Base-by-base conservation (phyloP, 106 monocot species). In the Phalaenopsis aphrodite region DNA sequence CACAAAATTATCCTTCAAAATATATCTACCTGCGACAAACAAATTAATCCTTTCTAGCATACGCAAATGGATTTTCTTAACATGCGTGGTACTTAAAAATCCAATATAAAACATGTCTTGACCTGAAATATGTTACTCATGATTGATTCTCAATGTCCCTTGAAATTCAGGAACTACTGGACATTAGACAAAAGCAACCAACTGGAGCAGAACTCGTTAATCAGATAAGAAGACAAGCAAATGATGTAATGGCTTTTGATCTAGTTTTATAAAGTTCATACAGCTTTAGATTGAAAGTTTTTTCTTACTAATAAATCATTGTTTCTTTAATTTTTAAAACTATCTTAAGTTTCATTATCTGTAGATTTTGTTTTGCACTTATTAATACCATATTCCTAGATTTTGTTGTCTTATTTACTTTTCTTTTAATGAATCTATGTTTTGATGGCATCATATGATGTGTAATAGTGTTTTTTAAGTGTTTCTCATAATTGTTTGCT, bases 221-320 rank as follows among this genome's bases (percentile, higher is more conserved):
- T 74, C 89, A 99, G 74, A 88, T 99, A 76, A 77, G 86, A 81
- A 89, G 75, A 83, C 99, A 99, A 87, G 93, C 93, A 78, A 88
- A 93, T 85, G 91, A 95, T 79, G 99, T 99, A 78, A 55, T 16
- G 21, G 56, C 79, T 64, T 49, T 49, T 42, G 1, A 42, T 18
- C 11, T 76, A 49, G 30, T 76, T 45, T 76, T 74, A 43, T 45
- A 45, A 18, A 19, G 16, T 42, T 74, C n/a, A 43, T 74, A n/a
- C 74, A 42, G 16, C 43, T 6, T 43, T 74, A 10, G 42, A 42
- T 74, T 42, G 74, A 21, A 42, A 45, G 5, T 39, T 37, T 69
- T 14, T 69, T 12, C 38, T 69, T 69, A 16, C n/a, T 69, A 69
- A 39, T 69, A 65, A 69, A 69, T 69, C 15, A 38, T 69, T 69